Base-by-base conservation (phyloP, 805 yeast genomes). In the Starmerella floris region DNA sequence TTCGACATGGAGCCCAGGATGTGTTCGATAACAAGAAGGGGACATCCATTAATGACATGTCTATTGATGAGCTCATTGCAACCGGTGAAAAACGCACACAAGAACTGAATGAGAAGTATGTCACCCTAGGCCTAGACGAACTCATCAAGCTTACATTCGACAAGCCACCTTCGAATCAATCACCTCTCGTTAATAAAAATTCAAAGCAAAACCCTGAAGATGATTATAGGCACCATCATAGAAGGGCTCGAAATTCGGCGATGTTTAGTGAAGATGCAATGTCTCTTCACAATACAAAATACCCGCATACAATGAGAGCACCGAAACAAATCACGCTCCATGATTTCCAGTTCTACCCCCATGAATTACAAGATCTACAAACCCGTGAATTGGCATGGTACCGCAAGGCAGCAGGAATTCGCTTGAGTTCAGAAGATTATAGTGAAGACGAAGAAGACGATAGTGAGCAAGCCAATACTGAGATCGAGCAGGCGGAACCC, bases 1-100 rank as follows among this genome's bases (percentile, higher is more conserved):
- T 88, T 58, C 95, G 91, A 57, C 95, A 79, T 60, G 98, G 98
- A 44, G 98, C 97, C 1, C 77, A 79, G 55, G 76, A 77, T 35
- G 87, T 91, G 25, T 82, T 88, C 58, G 87, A 83, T 46, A 55
- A 59, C 22, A 52, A 56, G 16, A 31, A 56, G 56, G 37, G 52
- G 8, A 32, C 42, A 17, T 40, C 42, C 22, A 52, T 52, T 44
- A 9, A 8, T 4, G 94, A 85, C 55, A 32, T 44, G 37, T 46
- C 45, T 23, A 84, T 88, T 50, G 96, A 88, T 37, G 79, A 72
- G 1, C 83, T 91, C 54, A 68, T 88, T 53, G 68, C 70, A 48
- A 73, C 74, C 48, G 95, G 97, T 39, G 84, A 83, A 45, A 79
- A 76, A 49, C 80, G 82, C 49, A 88, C 98, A 0, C 73, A 77